phyloP scores from a whole-genome alignment of 371 early-diverging fungal species.

The Mortierella sp. region DNA sequence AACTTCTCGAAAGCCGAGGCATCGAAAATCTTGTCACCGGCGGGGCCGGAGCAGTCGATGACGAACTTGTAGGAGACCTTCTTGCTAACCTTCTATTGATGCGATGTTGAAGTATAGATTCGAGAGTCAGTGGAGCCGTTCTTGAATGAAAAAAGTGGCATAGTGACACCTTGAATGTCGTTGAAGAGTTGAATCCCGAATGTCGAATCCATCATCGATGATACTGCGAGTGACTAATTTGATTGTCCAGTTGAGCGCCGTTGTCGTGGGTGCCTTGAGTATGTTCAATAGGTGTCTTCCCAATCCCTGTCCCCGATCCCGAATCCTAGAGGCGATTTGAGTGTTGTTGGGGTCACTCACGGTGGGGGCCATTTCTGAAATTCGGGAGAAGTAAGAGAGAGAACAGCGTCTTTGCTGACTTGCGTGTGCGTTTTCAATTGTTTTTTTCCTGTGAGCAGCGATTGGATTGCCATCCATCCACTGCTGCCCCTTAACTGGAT shows the following conservation, averaged over 20 bases:
- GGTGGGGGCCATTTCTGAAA: slow-evolving; percentile 59
- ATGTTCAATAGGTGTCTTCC: neutral
- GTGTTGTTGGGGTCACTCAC: slow-evolving; percentile 40
- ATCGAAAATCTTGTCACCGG: slow-evolving; percentile 97
- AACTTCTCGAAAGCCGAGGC: slow-evolving; percentile 97
- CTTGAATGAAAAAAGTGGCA: neutral
- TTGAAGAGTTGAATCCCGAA: slow-evolving; percentile 1
- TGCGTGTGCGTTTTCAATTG: slow-evolving; percentile 19
- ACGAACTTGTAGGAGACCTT: slow-evolving; percentile 79
- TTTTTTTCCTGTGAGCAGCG: slow-evolving; percentile 9
- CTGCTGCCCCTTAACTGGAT: slow-evolving; percentile 4
- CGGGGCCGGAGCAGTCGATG: slow-evolving; percentile 96
- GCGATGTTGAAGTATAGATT: neutral
- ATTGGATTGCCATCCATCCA: slow-evolving; percentile 35
- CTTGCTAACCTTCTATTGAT: slow-evolving; percentile 59
- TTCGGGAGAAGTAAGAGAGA: slow-evolving; percentile 54
- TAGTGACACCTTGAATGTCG: neutral
- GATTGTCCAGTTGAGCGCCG: neutral
- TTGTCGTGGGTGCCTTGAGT: neutral
- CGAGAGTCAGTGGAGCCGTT: neutral
- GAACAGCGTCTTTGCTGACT: slow-evolving; percentile 27
- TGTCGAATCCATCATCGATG: slow-evolving; percentile 17
- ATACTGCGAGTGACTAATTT: neutral
- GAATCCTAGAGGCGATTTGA: neutral
- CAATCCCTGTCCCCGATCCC: neutral